A percentile compares a stretch with the other conserved stretches of the same genome.
Conservation (phyloP, 495 filamentous ascomycete species). For the Neurospora cerealis region DNA sequence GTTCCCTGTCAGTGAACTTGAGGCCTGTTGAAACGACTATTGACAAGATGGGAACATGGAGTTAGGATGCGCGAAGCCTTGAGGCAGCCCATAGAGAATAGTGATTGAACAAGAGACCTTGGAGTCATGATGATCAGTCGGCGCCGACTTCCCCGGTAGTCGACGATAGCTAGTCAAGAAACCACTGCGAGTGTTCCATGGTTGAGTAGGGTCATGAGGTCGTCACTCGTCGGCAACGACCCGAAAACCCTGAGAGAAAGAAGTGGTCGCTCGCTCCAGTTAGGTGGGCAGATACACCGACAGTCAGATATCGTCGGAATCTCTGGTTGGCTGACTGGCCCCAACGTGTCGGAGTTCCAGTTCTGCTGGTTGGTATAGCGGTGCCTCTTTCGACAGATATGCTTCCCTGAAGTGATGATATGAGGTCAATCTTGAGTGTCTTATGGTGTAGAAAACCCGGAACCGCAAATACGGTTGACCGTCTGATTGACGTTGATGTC, state of each 20-base stretch:
- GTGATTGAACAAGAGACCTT: neutral
- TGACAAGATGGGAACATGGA: neutral
- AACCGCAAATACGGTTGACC: neutral
- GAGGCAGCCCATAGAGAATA: neutral
- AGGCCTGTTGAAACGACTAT: neutral
- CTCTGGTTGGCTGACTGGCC: neutral
- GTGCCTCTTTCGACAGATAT: neutral
- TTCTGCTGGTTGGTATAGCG: neutral
- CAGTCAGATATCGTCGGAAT: neutral
- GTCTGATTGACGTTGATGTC: neutral
- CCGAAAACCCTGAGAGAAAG: no score
- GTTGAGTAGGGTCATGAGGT: neutral
- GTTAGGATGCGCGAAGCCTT: neutral
- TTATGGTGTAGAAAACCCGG: neutral
- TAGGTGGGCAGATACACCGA: neutral
- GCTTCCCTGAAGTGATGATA: neutral
- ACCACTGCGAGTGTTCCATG: neutral
- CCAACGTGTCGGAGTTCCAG: neutral
- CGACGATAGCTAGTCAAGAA: neutral
- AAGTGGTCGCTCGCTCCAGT: neutral
- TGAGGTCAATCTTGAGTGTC: neutral
- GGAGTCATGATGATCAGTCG: neutral
- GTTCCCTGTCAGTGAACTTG: no score
- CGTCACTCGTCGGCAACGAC: neutral
- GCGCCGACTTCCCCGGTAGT: neutral